phyloP scores from a whole-genome alignment of 2,329 filamentous ascomycete genomes.

The Paecilomyces fulvus region DNA sequence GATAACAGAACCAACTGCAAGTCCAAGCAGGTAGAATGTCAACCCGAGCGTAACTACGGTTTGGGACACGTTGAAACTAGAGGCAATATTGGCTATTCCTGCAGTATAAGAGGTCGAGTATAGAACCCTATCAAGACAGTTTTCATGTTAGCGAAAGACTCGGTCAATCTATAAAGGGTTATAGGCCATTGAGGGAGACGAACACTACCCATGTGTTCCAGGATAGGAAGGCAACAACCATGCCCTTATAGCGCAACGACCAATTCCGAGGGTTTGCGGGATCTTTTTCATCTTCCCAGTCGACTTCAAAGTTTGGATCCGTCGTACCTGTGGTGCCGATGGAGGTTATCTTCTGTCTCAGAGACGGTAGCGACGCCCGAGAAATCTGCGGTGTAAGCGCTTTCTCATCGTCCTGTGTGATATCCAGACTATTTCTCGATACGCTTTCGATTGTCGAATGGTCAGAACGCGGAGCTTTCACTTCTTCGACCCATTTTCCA shows the following conservation, averaged over 20 bases:
- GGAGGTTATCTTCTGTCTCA: slow-evolving; percentile 36
- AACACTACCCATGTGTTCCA: slow-evolving; percentile 50
- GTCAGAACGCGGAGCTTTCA: neutral
- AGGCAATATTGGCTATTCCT: slow-evolving; percentile 59
- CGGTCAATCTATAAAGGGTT: neutral
- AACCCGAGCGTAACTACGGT: slow-evolving; percentile 65
- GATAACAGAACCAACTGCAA: slow-evolving; percentile 63
- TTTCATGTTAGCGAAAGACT: slow-evolving; percentile 10
- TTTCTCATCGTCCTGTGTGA: slow-evolving; percentile 11
- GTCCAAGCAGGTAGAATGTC: slow-evolving; percentile 68
- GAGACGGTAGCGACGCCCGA: slow-evolving; percentile 23
- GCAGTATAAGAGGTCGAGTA: slow-evolving; percentile 75
- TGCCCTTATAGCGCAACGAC: slow-evolving; percentile 50
- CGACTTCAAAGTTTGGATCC: slow-evolving; percentile 61
- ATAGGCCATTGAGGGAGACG: slow-evolving; percentile 11
- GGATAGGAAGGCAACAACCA: slow-evolving; percentile 48
- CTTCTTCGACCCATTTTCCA: neutral
- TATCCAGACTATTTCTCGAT: neutral
- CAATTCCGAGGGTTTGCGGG: slow-evolving; percentile 45
- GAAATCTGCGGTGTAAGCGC: slow-evolving; percentile 22
- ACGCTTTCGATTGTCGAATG: slow-evolving; percentile 7
- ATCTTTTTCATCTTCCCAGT: slow-evolving; percentile 57
- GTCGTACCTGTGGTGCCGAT: slow-evolving; percentile 37
- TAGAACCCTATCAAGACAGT: slow-evolving; percentile 43
- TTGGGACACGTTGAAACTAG: slow-evolving; percentile 53